Conservation (phyloP, 352 stramenopile genomes). For the Plasmopara muralis region DNA sequence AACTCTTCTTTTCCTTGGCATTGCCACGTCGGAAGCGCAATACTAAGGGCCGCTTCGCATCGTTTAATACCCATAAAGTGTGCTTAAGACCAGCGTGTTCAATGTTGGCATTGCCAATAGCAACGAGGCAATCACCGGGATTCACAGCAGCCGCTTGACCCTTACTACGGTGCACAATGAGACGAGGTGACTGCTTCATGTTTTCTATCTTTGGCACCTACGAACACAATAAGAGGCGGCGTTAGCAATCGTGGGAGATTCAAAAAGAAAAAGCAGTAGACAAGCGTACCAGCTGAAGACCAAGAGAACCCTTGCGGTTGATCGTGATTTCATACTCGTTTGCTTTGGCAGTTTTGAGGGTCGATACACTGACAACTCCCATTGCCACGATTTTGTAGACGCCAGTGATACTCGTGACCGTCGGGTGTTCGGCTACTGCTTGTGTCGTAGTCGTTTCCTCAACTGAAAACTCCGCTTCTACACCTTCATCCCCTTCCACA, state of each 20-base stretch:
- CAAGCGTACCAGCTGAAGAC: conserved; percentile 52
- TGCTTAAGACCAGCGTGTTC: conserved; percentile 82
- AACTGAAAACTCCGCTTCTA: conserved; percentile 42
- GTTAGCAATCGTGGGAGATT: background rate
- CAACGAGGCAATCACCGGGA: conserved; percentile 73
- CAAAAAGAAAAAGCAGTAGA: conserved; percentile 1
- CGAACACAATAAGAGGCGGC: conserved; percentile 5
- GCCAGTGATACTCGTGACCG: conserved; percentile 72
- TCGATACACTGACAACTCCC: conserved; percentile 75
- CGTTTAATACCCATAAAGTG: conserved; percentile 79
- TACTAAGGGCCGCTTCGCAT: conserved; percentile 60
- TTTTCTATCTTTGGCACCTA: conserved; percentile 40
- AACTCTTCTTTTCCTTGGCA: conserved; percentile 65
- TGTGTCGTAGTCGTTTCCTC: conserved; percentile 68
- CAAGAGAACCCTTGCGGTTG: conserved; percentile 45
- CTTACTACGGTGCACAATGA: conserved; percentile 71
- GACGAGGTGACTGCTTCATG: conserved; percentile 45
- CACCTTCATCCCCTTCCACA: conserved; percentile 40
- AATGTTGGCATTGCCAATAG: conserved; percentile 76
- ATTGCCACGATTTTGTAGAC: conserved; percentile 79
- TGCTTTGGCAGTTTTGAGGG: conserved; percentile 55
- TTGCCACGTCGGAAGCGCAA: conserved; percentile 78
- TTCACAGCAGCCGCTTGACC: conserved; percentile 69
- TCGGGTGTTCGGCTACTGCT: conserved; percentile 59
- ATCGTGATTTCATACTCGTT: conserved; percentile 83